A percentile compares a stretch with the other conserved stretches of the same genome.
Evolutionary conservation across 2,329 filamentous ascomycete species (phyloP).

Genomic region (Ophiocordyceps robertsii): DNA sequence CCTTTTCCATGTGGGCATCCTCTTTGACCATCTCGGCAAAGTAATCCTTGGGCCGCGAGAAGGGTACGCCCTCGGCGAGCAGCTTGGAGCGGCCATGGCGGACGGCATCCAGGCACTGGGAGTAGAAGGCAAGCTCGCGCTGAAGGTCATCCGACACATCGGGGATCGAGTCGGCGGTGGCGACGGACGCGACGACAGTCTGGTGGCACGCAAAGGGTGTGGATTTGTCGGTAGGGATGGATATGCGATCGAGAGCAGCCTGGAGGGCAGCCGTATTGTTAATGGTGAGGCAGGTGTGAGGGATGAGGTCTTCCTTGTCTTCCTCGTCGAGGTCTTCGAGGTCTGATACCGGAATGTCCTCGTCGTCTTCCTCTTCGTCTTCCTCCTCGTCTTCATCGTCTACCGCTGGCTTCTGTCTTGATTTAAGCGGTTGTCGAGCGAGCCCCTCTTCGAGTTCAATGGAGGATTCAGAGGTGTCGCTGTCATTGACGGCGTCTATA

Average conservation of each 20-base stretch:
- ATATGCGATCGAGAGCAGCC: slow-evolving; percentile 65
- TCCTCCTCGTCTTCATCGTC: slow-evolving; percentile 37
- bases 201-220: slow-evolving; percentile 78
- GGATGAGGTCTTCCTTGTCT: slow-evolving; percentile 75
- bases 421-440: slow-evolving; percentile 9
- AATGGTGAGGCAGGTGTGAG: slow-evolving; percentile 87
- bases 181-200: slow-evolving; percentile 53
- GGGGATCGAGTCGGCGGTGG: slow-evolving; percentile 52
- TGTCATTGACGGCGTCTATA: slow-evolving; percentile 44
- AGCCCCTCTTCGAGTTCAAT: slow-evolving; percentile 67
- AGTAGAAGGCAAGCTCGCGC: slow-evolving; percentile 87
- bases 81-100: slow-evolving; percentile 59
- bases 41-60: slow-evolving; percentile 84
- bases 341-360: slow-evolving; percentile 82
- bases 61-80: slow-evolving; percentile 70
- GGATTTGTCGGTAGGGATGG: slow-evolving; percentile 48
- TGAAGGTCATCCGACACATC: slow-evolving; percentile 86
- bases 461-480: slow-evolving; percentile 53
- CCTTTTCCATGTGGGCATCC: slow-evolving; percentile 95
- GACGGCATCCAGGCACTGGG: slow-evolving; percentile 71
- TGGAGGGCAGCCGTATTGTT: slow-evolving; percentile 88
- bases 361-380: slow-evolving; percentile 62
- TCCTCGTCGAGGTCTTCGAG: slow-evolving; percentile 65
- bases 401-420: slow-evolving; percentile 7
- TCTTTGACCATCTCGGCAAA: slow-evolving; percentile 99